Evolutionary conservation across 1,139 yeast species (phyloP), one percentile per base, ranked within the genome.

Genomic region (Hyphopichia pseudoburtonii): DNA sequence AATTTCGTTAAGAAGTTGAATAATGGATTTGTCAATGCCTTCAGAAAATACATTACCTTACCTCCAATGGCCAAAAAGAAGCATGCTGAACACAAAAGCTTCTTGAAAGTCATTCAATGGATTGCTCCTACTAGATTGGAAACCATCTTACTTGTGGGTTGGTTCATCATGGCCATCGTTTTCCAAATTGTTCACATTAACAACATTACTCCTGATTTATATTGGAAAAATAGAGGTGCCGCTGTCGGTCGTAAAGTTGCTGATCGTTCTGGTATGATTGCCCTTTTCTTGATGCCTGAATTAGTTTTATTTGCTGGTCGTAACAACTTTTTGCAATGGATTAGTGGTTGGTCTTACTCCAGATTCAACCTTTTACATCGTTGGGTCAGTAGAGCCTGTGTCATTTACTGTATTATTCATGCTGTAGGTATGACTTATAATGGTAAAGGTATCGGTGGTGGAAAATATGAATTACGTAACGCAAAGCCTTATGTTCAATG

Each of bases 71-170:
- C 67, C 35, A 56, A 57, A 6, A 56, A 57, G 34, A 60, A 59
- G 9, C 83, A 78, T 47, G 67, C 72, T 32, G 62, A 66, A 31
- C 61, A 66, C 37, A 51, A 53, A 32, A 54, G 60, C 22, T 45
- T 57, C 16, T 56, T 62, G 31, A 57, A 62, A 6, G 44, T 62
- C 26, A 51, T 65, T 33, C 59, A 68, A 53, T 43, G 54, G 54
- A 22, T 71, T 25, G 48, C 81, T 19, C 95, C 95, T 1, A 79
- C 89, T 1, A 70, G 94, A 45, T 62, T 76, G 45, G 94, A 83
- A 56, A 49, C 80, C 1, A 45, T 78, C 9, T 60, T 78, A 39
- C 63, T 82, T 21, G 53, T 62, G 17, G 61, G 73, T 15, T 81
- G 80, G 64, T 56, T 76, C 25, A 54, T 75, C 3, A 60, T 82